Percentiles rank a stretch among this genome's conserved stretches.
phyloP scores from a whole-genome alignment of 2,329 filamentous ascomycete species.

The Penicillium sp. region DNA sequence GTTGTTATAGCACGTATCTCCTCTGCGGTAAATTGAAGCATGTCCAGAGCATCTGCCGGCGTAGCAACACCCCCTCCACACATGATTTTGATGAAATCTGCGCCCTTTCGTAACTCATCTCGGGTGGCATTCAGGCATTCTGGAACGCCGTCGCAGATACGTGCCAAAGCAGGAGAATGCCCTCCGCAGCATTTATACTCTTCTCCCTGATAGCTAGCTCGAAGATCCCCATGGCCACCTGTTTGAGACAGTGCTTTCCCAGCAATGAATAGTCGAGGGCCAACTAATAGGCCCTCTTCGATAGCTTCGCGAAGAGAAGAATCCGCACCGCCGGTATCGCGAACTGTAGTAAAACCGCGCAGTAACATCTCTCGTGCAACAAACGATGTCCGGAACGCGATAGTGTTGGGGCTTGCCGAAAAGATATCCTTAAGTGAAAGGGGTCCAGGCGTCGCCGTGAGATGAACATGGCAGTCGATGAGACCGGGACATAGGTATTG shows the following conservation, averaged over 20 bases:
- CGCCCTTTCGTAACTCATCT: conserved; percentile 59
- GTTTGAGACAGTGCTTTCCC: conserved; percentile 60
- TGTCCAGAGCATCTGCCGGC: conserved; percentile 57
- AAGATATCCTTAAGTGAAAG: conserved; percentile 42
- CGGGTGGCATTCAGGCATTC: conserved; percentile 56
- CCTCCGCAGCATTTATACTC: conserved; percentile 51
- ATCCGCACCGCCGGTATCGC: conserved; percentile 61
- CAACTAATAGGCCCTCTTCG: conserved; percentile 57
- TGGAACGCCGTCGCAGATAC: conserved; percentile 59
- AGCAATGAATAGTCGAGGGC: conserved; percentile 59
- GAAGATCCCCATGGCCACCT: conserved; percentile 59
- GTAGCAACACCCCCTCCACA: conserved; percentile 59
- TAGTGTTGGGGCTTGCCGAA: conserved; percentile 34
- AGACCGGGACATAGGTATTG: conserved; percentile 56
- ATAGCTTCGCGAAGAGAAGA: conserved; percentile 50
- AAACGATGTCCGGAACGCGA: conserved; percentile 15
- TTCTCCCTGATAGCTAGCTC: conserved; percentile 47
- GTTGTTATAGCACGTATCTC: conserved; percentile 59
- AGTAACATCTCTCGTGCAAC: conserved; percentile 50
- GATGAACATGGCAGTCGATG: conserved; percentile 58
- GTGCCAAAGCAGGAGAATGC: conserved; percentile 15
- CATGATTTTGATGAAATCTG: conserved; percentile 67
- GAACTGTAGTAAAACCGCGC: conserved; percentile 62
- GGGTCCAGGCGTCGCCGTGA: conserved; percentile 51
- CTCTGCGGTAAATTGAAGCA: conserved; percentile 59